A percentile compares a stretch with the other conserved stretches of the same genome.
Conservation (phyloP, 208 protist genomes). For the Wallacemonas collosoma region DNA sequence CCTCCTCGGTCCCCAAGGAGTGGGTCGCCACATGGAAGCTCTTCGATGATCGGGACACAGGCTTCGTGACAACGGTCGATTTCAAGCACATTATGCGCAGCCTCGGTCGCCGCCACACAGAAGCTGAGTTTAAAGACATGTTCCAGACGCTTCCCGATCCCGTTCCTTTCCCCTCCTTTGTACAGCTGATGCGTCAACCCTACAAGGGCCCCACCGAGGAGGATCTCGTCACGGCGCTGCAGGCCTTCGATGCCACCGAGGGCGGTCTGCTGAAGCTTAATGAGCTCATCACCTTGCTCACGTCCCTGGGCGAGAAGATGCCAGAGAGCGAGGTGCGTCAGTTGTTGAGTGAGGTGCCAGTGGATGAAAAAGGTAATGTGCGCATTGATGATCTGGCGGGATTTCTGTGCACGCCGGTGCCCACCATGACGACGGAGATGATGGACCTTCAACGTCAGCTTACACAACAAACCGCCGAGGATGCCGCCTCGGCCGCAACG, state of each 20-base stretch:
- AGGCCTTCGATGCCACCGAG: constrained; percentile 82
- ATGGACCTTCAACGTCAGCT: constrained; percentile 85
- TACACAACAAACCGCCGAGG: constrained; percentile 18
- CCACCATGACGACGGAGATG: constrained; percentile 87
- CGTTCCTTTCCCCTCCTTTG: constrained; percentile 62
- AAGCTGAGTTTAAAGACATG: constrained; percentile 87
- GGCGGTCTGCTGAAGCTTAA: constrained; percentile 67
- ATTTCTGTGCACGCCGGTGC: constrained; percentile 87
- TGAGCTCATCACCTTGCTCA: constrained; percentile 85
- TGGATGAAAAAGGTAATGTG: constrained; percentile 74
- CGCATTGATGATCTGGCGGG: constrained; percentile 79
- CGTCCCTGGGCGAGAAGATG: constrained; percentile 91
- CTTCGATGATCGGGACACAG: constrained; percentile 83
- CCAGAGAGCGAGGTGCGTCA: constrained; percentile 81
- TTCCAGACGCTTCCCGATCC: constrained; percentile 63
- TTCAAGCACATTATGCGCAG: constrained; percentile 90
- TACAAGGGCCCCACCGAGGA: constrained; percentile 89
- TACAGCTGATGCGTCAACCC: constrained; percentile 86
- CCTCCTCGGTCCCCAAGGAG: constrained; percentile 58
- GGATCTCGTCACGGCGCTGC: constrained; percentile 79
- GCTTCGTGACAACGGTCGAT: constrained; percentile 68
- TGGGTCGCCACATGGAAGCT: constrained; percentile 90
- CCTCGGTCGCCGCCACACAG: constrained; percentile 86
- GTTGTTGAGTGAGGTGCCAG: constrained; percentile 75
- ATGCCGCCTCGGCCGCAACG: not conserved